Evolutionary conservation across 768 basidiomycete genomes (phyloP), one percentile per base, ranked within the genome.

Genomic region (Podaxis sp.): DNA sequence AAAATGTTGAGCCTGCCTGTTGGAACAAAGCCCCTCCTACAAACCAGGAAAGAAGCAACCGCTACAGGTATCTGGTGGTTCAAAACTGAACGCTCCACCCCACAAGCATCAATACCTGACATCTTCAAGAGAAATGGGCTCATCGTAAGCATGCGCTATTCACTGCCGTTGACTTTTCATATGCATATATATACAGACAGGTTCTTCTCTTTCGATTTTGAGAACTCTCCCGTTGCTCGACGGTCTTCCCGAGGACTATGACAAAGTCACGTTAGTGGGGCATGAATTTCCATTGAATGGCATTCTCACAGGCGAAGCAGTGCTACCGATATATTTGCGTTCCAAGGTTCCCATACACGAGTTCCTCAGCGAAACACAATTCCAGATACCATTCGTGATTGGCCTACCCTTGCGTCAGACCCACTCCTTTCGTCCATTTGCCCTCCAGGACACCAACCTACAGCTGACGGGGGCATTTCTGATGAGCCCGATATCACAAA

Each of bases 271-370:
- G 91, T 93, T 69, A 66, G 84, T 76, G 56, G 56, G 65, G 54
- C 36, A 26, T 57, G 60, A 40, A 51, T 64, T 20, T 40, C 59
- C 53, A 51, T 60, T 54, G 44, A 38, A 57, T 48, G 65, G 72
- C 71, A 38, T 69, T 49, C 24, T 51, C 28, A 56, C 13, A 54
- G 48, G 50, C 57, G 60, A 72, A 37, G 22, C 50, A 93, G 92
- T 61, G 87, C 88, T 7, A 87, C 87, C 59, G 88, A 93, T 75
- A 75, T 93, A 44, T 94, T 94, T 72, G 88, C 90, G 44, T 92
- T 93, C 70, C 88, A 91, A 75, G 87, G 86, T 41, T 83, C 85
- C 10, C 84, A 87, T 60, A 84, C 82, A 13, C 83, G 80, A 50
- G 65, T 78, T 36, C 71, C 71, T 28, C 73, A 75, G 48, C 81